Conservation (phyloP, 1,284 basidiomycete species). For the Lentinula novae-zelandiae region DNA sequence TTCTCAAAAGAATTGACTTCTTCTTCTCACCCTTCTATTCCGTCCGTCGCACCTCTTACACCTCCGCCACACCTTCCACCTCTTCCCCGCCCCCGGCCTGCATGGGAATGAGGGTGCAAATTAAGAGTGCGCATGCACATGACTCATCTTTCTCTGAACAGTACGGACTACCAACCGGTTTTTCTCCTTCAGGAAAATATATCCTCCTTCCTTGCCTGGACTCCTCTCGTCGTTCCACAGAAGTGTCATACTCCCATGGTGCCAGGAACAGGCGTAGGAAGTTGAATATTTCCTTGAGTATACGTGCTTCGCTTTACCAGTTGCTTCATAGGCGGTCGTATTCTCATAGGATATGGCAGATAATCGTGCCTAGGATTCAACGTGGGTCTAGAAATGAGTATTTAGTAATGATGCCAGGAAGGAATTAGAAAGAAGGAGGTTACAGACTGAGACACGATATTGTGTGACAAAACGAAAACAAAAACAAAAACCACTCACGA, state of each 20-base stretch:
- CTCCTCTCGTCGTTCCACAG: slow-evolving; percentile 16
- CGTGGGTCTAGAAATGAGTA: slow-evolving; percentile 70
- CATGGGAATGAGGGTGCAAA: slow-evolving; percentile 19
- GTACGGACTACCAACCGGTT: slow-evolving; percentile 51
- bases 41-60: slow-evolving; percentile 22
- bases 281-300: slow-evolving; percentile 1
- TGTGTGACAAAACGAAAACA: too few species aligned
- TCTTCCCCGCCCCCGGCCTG: background rate
- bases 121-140: background rate
- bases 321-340: slow-evolving; percentile 91
- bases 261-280: slow-evolving; percentile 36
- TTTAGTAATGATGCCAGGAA: background rate
- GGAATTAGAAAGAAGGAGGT: background rate
- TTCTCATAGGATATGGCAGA: slow-evolving; percentile 70
- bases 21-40: slow-evolving; percentile 49
- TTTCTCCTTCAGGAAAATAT: slow-evolving; percentile 12
- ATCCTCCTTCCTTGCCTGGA: slow-evolving; percentile 1
- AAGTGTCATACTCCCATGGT: background rate
- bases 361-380: slow-evolving; percentile 96
- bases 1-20: slow-evolving; percentile 75
- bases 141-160: slow-evolving; percentile 58
- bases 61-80: background rate
- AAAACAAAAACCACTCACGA: too few species aligned
- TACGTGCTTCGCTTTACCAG: too few species aligned
- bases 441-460: too few species aligned